Conservation (phyloP, 176 grass and related monocot species). For the Dactylis glomerata region DNA sequence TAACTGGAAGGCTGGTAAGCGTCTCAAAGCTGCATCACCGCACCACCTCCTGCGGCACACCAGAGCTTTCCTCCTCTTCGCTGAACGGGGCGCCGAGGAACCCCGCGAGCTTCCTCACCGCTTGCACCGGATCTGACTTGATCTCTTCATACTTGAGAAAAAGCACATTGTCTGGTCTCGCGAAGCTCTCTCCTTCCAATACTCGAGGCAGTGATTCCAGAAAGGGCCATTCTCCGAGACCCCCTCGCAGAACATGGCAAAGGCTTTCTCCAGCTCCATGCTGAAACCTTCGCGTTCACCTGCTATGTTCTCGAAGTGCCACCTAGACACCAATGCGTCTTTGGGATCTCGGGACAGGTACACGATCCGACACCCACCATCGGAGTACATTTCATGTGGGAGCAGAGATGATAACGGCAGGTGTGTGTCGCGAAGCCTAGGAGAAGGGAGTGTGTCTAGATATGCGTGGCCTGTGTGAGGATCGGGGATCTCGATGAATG, state of each 20-base stretch:
- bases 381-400: accelerated
- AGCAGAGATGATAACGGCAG: not conserved
- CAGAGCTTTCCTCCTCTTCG: not conserved
- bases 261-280: not conserved
- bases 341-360: not conserved
- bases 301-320: not conserved
- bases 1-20: not conserved
- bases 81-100: not conserved
- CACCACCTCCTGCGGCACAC: not conserved
- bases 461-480: not conserved
- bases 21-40: not conserved
- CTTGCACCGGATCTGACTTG: not conserved
- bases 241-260: not conserved
- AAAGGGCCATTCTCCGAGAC: not conserved
- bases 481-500: not conserved
- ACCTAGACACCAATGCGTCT: not conserved
- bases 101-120: not conserved
- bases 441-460: not conserved
- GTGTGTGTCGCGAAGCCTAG: not conserved
- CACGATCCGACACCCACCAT: not conserved
- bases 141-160: conserved; percentile 9
- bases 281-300: too few relatives aligned
- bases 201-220: conserved; percentile 6
- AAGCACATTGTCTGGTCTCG: not conserved
- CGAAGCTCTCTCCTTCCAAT: not conserved